Percentiles rank a stretch among this genome's conserved stretches.
These are phyloP conservation scores for Fusarium subglutinans DNA, from an alignment of 2,329 filamentous ascomycete genomes.

Conservation along the genomic window DNA sequence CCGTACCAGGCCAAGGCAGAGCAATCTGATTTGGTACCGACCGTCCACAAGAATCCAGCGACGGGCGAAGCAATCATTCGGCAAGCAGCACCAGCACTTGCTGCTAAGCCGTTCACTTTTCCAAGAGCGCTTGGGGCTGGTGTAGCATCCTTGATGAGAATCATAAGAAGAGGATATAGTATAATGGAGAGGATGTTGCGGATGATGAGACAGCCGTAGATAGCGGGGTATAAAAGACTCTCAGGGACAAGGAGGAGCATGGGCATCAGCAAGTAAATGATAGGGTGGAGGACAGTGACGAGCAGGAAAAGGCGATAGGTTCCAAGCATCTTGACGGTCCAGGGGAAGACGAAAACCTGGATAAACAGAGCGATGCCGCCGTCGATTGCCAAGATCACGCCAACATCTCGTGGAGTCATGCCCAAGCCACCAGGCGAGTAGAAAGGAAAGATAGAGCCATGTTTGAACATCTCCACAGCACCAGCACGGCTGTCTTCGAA, in stretches of 20 bases:
- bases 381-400: slow-evolving; percentile 68
- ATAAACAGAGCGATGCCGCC: slow-evolving; percentile 68
- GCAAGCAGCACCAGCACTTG: slow-evolving; percentile 72
- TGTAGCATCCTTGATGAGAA: slow-evolving; percentile 74
- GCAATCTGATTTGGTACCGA: slow-evolving; percentile 67
- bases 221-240: slow-evolving; percentile 61
- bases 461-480: slow-evolving; percentile 49
- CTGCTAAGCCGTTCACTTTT: slow-evolving; percentile 72
- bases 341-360: slow-evolving; percentile 68
- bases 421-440: slow-evolving; percentile 71
- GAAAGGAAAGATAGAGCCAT: slow-evolving; percentile 54
- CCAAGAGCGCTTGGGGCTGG: slow-evolving; percentile 66
- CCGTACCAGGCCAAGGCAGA: slow-evolving; percentile 72
- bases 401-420: slow-evolving; percentile 69
- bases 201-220: slow-evolving; percentile 66
- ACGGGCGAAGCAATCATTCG: slow-evolving; percentile 74
- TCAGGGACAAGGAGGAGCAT: slow-evolving; percentile 65
- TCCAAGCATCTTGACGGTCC: slow-evolving; percentile 66
- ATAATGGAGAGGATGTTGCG: slow-evolving; percentile 70
- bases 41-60: slow-evolving; percentile 69
- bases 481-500: slow-evolving; percentile 77
- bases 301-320: slow-evolving; percentile 68
- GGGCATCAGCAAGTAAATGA: slow-evolving; percentile 69
- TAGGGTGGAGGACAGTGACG: slow-evolving; percentile 67
- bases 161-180: slow-evolving; percentile 72